Evolutionary conservation across 1,139 yeast genomes (phyloP).

Genomic region (Yamadazyma membranifaciens): DNA sequence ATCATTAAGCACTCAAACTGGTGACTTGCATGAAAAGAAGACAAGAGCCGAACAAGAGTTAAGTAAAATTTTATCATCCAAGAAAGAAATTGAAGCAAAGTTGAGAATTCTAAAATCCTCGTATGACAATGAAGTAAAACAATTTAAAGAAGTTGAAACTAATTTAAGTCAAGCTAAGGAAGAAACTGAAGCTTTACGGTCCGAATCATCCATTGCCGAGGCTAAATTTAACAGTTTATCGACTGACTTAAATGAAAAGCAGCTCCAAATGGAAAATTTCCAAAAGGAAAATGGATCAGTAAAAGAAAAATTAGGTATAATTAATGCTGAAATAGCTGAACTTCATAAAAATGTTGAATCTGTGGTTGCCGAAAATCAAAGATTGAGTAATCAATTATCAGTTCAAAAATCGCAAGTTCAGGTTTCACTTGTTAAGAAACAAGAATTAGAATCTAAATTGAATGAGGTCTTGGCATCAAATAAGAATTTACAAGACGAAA

Average conservation of each 20-base stretch:
- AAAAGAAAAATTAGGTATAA: constrained; percentile 63
- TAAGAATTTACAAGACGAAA: constrained; percentile 23
- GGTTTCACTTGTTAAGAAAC: constrained; percentile 57
- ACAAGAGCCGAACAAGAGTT: constrained; percentile 76
- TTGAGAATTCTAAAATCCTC: constrained; percentile 63
- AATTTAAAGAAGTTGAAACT: constrained; percentile 67
- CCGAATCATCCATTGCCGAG: constrained; percentile 77
- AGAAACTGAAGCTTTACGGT: constrained; percentile 71
- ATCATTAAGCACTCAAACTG: constrained; percentile 73
- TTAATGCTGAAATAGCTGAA: constrained; percentile 66
- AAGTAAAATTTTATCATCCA: constrained; percentile 58
- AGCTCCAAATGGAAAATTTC: constrained; percentile 57
- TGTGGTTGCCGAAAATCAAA: constrained; percentile 52
- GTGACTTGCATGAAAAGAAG: constrained; percentile 67
- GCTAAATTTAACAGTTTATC: constrained; percentile 77
- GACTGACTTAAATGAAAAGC: constrained; percentile 61
- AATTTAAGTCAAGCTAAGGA: constrained; percentile 56
- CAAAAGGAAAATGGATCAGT: constrained; percentile 64
- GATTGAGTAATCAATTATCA: constrained; percentile 60
- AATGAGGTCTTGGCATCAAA: constrained; percentile 27
- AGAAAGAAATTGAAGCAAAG: constrained; percentile 70
- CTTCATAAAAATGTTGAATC: constrained; percentile 55
- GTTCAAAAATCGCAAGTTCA: constrained; percentile 71
- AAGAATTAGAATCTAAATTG: constrained; percentile 34
- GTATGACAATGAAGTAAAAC: constrained; percentile 78